Evolutionary conservation across 2,329 filamentous ascomycete genomes (phyloP), one percentile per base, ranked within the genome.

Genomic region (Canariomyces notabilis): DNA sequence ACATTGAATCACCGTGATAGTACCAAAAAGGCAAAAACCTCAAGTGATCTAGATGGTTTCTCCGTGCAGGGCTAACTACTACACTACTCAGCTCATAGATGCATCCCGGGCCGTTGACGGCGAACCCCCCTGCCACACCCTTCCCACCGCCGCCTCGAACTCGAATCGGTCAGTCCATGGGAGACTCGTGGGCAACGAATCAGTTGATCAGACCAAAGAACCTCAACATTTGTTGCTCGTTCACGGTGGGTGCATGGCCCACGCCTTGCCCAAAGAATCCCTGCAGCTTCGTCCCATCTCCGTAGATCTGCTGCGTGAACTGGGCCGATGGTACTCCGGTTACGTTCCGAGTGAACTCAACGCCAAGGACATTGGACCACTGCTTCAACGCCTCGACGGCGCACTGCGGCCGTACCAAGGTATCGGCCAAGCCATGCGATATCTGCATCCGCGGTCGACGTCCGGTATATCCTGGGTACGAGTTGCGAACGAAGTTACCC

Each of bases 271-370:
- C 59, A 18, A 61, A 55, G 50, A 59, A 64, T 6, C 60, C 63
- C 38, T 56, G 52, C 9, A 64, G 44, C 48, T 64, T 56, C 1
- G 55, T 57, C 8, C 63, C 63, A 43, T 65, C 61, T 4, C 63
- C 63, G 39, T 58, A 64, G 16, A 61, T 42, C 37, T 57, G 50
- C 43, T 62, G 53, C 1, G 61, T 64, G 37, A 61, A 64, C 8
- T 50, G 51, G 1, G 51, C 49, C 21, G 55, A 54, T n/a, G 59
- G 61, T 9, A 56, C 55, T 6, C 58, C 59, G 2, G 54, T 57
- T 20, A 57, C 51, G 4, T 61, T 59, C 15, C 48, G 53, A 4
- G 45, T 26, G 5, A 59, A 45, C 11, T 51, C 26, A 4, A 66
- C 52, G 1, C 50, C 57, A 5, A 59, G 50, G 2, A 63, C 46